Percentiles rank a stretch among this genome's conserved stretches.
Conservation (phyloP, 2,329 filamentous ascomycete species). For the Bipolaris sorokiniana region DNA sequence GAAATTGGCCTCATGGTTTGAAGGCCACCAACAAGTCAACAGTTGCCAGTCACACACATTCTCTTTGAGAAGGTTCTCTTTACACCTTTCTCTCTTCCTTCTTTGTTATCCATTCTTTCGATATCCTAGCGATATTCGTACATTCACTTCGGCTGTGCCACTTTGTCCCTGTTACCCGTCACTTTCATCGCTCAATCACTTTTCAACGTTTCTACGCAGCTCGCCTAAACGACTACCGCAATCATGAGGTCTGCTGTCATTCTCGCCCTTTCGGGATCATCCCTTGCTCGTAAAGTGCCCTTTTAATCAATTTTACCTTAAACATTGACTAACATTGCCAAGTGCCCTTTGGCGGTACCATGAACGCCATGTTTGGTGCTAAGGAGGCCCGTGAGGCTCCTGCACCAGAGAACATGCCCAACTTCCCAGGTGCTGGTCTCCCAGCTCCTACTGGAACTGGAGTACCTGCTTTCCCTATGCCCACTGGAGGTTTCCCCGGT, state of each 20-base stretch:
- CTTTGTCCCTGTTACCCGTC: slow-evolving; percentile 5
- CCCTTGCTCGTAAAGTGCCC: slow-evolving; percentile 16
- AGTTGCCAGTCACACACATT: slow-evolving; percentile 3
- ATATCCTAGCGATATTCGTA: slow-evolving; percentile 19
- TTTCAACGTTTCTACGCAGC: not conserved
- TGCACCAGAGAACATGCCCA: slow-evolving; percentile 2
- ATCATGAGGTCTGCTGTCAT: slow-evolving; percentile 33
- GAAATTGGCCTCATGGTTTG: not conserved
- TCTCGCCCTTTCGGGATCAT: slow-evolving; percentile 31
- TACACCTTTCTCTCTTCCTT: slow-evolving; percentile 12
- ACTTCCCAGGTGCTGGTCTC: slow-evolving; percentile 1
- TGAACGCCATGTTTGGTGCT: slow-evolving; percentile 23
- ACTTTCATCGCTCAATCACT: not conserved
- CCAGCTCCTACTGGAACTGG: slow-evolving; percentile 14
- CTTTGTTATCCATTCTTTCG: slow-evolving; percentile 12
- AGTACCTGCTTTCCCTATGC: not conserved
- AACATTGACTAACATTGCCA: not conserved
- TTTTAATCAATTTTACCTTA: not conserved
- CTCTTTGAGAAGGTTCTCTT: slow-evolving; percentile 10
- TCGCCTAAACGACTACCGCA: not conserved
- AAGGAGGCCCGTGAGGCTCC: slow-evolving; percentile 12
- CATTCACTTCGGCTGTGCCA: slow-evolving; percentile 26
- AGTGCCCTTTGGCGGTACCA: slow-evolving; percentile 17
- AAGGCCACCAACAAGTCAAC: slow-evolving; percentile 19
- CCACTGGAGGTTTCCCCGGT: slow-evolving; percentile 5